These are phyloP conservation scores for Leavenworthia alabamica DNA, from an alignment of 345 rosid genomes.

Conservation along the genomic window DNA sequence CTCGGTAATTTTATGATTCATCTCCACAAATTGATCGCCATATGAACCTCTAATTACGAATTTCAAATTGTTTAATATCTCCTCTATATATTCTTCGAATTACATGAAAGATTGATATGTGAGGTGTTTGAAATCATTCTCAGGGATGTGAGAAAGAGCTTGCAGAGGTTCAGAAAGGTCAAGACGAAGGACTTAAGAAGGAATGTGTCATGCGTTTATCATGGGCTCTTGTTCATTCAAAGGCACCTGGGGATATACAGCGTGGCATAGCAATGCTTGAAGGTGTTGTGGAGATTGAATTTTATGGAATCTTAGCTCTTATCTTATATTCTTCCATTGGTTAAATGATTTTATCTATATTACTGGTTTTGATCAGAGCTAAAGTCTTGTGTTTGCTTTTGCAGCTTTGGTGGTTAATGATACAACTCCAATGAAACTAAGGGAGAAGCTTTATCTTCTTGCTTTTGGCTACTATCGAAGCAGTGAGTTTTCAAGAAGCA, in stretches of 20 bases:
- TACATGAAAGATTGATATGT: neutral
- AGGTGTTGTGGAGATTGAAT: conserved; percentile 32
- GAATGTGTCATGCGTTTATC: conserved; percentile 66
- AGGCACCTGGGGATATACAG: conserved; percentile 49
- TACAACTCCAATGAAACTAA: conserved; percentile 37
- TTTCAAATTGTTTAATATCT: neutral
- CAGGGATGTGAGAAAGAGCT: conserved; percentile 79
- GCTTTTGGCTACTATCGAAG: conserved; percentile 72
- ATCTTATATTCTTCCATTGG: neutral
- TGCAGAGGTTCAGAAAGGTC: conserved; percentile 49
- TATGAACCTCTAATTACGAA: neutral
- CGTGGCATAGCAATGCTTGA: conserved; percentile 89
- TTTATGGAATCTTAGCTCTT: conserved; percentile 1
- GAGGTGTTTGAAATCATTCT: neutral
- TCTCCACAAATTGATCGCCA: neutral
- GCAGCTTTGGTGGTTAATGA: conserved; percentile 41
- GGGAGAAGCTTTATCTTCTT: conserved; percentile 79
- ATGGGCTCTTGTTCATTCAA: conserved; percentile 86
- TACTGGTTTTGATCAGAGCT: neutral
- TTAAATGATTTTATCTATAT: neutral
- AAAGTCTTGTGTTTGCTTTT: conserved; percentile 1
- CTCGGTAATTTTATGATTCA: conserved; percentile 30
- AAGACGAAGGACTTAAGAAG: conserved; percentile 41
- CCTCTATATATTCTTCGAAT: neutral
- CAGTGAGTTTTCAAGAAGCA: conserved; percentile 63